Base-by-base conservation (phyloP, 345 rosid species). In the Citrus trifoliata region DNA sequence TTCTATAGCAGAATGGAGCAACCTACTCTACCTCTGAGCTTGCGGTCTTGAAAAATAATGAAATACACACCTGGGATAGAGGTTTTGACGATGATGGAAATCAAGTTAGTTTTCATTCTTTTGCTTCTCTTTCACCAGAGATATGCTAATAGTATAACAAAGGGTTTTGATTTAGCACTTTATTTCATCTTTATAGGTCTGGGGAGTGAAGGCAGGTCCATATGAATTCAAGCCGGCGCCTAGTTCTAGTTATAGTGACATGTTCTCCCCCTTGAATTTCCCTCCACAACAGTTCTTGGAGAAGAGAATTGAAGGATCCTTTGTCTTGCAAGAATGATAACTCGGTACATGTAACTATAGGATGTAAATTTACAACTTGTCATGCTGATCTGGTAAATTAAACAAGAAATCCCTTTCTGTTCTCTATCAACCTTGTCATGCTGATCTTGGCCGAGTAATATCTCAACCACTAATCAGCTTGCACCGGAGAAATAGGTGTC, bases 21-120 rank as follows among this genome's bases (percentile, higher is more conserved):
- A 74, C 87, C 51, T 86, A 86, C 87, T 93, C 92, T 80, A 88
- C 97, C 68, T 92, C 97, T n/a, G 97, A 93, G 81, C 98, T 96
- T 62, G 81, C 93, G 6, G 76, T 96, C 70, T 46, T 92, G 79
- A 91, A 93, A 89, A 96, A 93, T 83, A 91, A 85, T 67, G 99
- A 96, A 87, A 84, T 91, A 73, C 97, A 94, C 70, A 86, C 89
- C 63, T 91, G 97, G 99, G 99, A 96, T 79, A 87, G 93, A 53
- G 97, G 99, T 37, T 95, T 88, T 10, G 97, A 92, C n/a, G 92
- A 88, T 6, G 83, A 87, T 74, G 90, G 86, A 58, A 93, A 89
- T 78, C 97, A 94, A 93, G 99, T 94, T 21, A 35, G 75, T 80
- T 55, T 32, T 81, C 72, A 2, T 18, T 19, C 18, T 24, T 55